Percentiles rank a stretch among this genome's conserved stretches.
These are phyloP conservation scores for Aureobasidium mangrovei DNA, from an alignment of 2,329 filamentous ascomycete genomes.

Conservation along the genomic window DNA sequence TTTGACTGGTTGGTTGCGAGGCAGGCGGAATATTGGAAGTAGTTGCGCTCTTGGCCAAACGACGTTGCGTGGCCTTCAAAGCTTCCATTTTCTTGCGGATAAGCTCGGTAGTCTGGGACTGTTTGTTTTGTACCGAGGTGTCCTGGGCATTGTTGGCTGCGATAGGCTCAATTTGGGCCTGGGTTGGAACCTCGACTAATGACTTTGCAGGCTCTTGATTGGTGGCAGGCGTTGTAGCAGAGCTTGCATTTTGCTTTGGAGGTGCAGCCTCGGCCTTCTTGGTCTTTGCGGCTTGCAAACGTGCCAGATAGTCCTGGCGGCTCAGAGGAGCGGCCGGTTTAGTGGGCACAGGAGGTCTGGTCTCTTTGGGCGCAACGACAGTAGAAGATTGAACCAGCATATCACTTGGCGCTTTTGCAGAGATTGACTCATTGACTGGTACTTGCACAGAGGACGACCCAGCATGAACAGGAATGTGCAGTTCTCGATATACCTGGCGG, in stretches of 20 bases:
- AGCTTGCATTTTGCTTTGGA: not conserved
- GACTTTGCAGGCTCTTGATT: not conserved
- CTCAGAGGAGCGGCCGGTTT: conserved; percentile 36
- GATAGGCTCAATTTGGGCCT: not conserved
- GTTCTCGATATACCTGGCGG: conserved; percentile 55
- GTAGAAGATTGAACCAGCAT: not conserved
- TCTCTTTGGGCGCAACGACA: not conserved
- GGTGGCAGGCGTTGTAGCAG: not conserved
- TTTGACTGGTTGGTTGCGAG: not conserved
- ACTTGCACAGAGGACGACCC: not conserved
- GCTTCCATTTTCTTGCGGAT: conserved; percentile 72
- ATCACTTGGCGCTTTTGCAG: not conserved
- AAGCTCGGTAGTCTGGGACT: conserved; percentile 64
- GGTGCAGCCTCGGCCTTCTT: conserved; percentile 38
- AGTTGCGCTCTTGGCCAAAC: conserved; percentile 2
- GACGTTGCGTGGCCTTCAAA: conserved; percentile 39
- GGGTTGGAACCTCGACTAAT: not conserved
- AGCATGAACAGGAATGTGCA: conserved; percentile 38
- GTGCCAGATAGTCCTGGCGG: conserved; percentile 67
- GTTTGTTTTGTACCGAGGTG: conserved; percentile 33
- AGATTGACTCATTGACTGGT: not conserved
- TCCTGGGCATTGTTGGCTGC: not conserved
- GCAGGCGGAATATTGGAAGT: not conserved
- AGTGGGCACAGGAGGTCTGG: conserved; percentile 11
- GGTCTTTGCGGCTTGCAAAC: conserved; percentile 63